Evolutionary conservation across 768 basidiomycete species (phyloP).

Genomic region (Stropharia rugosoannulata): DNA sequence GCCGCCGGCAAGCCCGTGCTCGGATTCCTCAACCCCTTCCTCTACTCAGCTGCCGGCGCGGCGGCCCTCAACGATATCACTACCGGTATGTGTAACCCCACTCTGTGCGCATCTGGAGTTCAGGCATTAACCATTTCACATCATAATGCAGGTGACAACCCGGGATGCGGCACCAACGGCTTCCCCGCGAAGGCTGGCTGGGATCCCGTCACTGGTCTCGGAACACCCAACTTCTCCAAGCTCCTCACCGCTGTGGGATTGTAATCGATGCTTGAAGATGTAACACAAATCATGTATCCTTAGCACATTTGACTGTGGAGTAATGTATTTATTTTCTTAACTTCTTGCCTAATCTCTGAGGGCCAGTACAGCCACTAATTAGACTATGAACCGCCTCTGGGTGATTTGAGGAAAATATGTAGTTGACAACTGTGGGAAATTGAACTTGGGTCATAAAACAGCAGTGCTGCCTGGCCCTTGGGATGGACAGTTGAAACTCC

Average conservation of each 20-base stretch:
- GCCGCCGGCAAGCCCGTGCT: slow-evolving; percentile 37
- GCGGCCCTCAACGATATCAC: slow-evolving; percentile 38
- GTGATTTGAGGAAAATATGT: no score
- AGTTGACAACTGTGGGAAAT: no score
- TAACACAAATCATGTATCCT: neutral
- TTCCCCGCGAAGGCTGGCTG: slow-evolving; percentile 34
- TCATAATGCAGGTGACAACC: slow-evolving; percentile 7
- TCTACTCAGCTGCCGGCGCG: slow-evolving; percentile 25
- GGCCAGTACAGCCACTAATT: no score
- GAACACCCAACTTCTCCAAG: slow-evolving; percentile 32
- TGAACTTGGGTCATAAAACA: no score
- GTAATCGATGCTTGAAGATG: neutral
- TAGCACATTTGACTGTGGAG: neutral
- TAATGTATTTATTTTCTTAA: neutral
- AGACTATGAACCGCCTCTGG: no score
- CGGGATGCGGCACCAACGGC: slow-evolving; percentile 27
- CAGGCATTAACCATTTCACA: neutral
- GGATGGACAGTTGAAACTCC: no score
- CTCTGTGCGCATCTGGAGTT: no score
- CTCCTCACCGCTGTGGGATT: slow-evolving; percentile 14
- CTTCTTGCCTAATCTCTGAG: neutral
- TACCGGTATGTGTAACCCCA: slow-evolving; percentile 24
- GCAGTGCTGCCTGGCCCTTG: no score
- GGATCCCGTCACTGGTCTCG: slow-evolving; percentile 40
- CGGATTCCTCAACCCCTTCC: slow-evolving; percentile 46